Percentiles rank a stretch among this genome's conserved stretches.
phyloP scores from a whole-genome alignment of 2,329 filamentous ascomycete genomes.

The Myriosclerotinia duriaeana region DNA sequence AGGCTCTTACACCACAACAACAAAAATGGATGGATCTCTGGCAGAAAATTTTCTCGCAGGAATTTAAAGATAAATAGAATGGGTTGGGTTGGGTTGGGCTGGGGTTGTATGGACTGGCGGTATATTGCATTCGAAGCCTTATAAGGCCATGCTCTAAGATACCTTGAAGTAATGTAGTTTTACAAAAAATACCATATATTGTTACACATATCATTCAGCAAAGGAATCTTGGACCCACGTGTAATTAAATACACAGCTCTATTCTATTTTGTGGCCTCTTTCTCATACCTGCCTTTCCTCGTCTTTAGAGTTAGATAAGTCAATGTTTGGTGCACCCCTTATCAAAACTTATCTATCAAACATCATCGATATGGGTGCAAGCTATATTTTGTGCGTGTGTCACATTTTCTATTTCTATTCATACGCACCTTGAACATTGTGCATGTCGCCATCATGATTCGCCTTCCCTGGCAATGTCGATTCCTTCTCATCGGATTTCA shows the following conservation, averaged over 20 bases:
- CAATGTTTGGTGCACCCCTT: too few species aligned
- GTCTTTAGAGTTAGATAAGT: not conserved
- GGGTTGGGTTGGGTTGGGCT: not conserved
- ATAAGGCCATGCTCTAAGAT: not conserved
- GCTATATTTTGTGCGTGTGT: too few species aligned
- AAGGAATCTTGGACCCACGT: not conserved
- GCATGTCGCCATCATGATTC: too few species aligned
- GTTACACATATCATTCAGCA: not conserved
- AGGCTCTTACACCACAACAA: constrained; percentile 63
- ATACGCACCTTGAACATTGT: too few species aligned
- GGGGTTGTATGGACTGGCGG: constrained; percentile 1
- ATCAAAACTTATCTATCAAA: too few species aligned
- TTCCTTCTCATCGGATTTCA: too few species aligned
- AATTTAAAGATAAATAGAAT: constrained; percentile 37
- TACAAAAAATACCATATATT: not conserved
- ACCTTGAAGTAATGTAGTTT: constrained; percentile 10
- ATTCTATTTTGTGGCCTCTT: not conserved
- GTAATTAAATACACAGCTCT: not conserved
- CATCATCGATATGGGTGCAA: too few species aligned
- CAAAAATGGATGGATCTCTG: constrained; percentile 73
- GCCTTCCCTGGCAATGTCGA: too few species aligned
- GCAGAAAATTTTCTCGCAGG: constrained; percentile 63
- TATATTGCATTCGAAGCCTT: not conserved
- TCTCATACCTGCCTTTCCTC: not conserved
- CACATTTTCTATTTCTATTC: too few species aligned